These are phyloP conservation scores for Eimeria maxima DNA, from an alignment of 169 alveolate species.

Conservation along the genomic window DNA sequence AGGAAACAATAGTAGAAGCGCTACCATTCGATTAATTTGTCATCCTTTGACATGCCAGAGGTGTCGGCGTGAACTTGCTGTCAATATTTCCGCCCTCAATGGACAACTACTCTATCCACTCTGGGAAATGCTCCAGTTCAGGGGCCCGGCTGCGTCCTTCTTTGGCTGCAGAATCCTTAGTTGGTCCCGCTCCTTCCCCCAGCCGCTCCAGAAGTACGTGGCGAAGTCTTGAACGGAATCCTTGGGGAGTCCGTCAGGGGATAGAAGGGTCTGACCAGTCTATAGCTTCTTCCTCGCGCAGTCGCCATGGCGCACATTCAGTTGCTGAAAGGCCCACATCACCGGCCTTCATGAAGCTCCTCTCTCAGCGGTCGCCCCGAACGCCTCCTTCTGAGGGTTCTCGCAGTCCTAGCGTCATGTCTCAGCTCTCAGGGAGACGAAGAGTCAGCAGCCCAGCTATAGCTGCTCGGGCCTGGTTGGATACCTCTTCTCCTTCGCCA, in stretches of 20 bases:
- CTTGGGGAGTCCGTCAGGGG: background rate
- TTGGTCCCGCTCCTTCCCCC: background rate
- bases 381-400: conserved; percentile 58
- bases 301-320: background rate
- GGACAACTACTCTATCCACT: background rate
- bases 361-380: conserved; percentile 54
- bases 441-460: conserved; percentile 56
- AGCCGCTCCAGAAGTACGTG: background rate
- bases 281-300: background rate
- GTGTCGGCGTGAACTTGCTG: background rate
- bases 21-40: background rate
- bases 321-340: conserved; percentile 42
- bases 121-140: background rate
- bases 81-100: background rate
- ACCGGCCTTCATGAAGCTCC: conserved; percentile 65
- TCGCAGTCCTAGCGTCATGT: conserved; percentile 42
- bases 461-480: conserved; percentile 68
- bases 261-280: background rate
- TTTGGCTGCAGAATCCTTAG: background rate
- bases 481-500: background rate
- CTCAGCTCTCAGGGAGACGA: conserved; percentile 48
- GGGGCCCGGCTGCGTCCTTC: conserved; percentile 58
- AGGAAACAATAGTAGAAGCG: background rate
- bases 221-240: background rate
- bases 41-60: conserved; percentile 14